Evolutionary conservation across 768 basidiomycete species (phyloP).

Genomic region (Mycena crocata): DNA sequence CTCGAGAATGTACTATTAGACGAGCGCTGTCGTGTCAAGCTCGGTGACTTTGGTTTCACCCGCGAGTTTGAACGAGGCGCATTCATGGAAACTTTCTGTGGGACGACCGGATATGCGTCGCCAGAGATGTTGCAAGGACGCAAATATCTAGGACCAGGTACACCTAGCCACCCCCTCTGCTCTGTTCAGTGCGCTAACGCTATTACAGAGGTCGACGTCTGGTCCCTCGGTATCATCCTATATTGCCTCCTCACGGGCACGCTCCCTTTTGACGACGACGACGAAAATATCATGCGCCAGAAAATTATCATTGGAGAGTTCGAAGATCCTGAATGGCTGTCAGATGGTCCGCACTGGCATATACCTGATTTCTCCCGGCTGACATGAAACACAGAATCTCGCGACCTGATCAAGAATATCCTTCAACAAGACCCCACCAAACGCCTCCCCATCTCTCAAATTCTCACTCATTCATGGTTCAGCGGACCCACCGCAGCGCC

Average conservation of each 20-base stretch:
- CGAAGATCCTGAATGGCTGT: conserved; percentile 94
- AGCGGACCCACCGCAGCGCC: conserved; percentile 43
- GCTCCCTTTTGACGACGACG: conserved; percentile 91
- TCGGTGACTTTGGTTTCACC: conserved; percentile 96
- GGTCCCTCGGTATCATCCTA: conserved; percentile 94
- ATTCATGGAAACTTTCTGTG: conserved; percentile 93
- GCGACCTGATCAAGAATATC: conserved; percentile 82
- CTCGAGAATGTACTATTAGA: conserved; percentile 95
- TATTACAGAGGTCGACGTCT: conserved; percentile 87
- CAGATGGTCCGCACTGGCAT: conserved; percentile 63
- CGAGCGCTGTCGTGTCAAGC: conserved; percentile 90
- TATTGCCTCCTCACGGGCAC: conserved; percentile 92
- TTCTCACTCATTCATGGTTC: conserved; percentile 92
- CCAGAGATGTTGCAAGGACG: conserved; percentile 92
- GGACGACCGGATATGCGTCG: conserved; percentile 93
- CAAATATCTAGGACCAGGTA: conserved; percentile 92
- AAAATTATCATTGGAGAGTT: conserved; percentile 89
- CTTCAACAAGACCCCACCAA: conserved; percentile 81
- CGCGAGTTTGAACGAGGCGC: conserved; percentile 85
- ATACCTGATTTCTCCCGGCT: too few relatives aligned
- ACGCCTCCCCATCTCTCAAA: conserved; percentile 85
- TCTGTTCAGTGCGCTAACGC: conserved; percentile 26
- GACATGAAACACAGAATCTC: conserved; percentile 71
- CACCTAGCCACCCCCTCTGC: conserved; percentile 34
- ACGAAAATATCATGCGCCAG: conserved; percentile 83